Percentiles rank a stretch among this genome's conserved stretches.
These are phyloP conservation scores for Calonectria fujianensis DNA, from an alignment of 2,329 filamentous ascomycete species.

Conservation along the genomic window DNA sequence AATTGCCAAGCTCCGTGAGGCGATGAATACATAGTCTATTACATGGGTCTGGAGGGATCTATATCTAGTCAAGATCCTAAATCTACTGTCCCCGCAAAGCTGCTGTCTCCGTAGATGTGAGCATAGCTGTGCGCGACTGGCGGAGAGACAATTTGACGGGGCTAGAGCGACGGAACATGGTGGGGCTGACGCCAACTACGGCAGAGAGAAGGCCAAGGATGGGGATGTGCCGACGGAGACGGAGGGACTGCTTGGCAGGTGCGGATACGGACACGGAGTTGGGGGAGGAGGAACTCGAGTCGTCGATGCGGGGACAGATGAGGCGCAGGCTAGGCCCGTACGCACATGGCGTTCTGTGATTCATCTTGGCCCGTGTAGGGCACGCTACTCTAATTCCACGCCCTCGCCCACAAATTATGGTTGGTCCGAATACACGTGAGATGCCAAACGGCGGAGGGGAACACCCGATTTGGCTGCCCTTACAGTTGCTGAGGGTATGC, in stretches of 20 bases:
- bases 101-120: neutral
- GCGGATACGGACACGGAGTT: slow-evolving; percentile 31
- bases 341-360: neutral
- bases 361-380: neutral
- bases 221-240: slow-evolving; percentile 33
- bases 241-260: slow-evolving; percentile 8
- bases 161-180: slow-evolving; percentile 13
- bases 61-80: slow-evolving; percentile 4
- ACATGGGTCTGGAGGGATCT: slow-evolving; percentile 1
- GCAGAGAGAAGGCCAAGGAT: neutral
- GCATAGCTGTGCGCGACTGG: neutral
- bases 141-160: neutral
- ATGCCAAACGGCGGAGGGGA: neutral
- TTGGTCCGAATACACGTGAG: neutral
- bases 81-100: neutral
- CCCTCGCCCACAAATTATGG: slow-evolving; percentile 1
- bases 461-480: neutral
- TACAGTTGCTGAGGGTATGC: neutral
- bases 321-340: slow-evolving; percentile 24
- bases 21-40: neutral
- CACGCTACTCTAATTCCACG: neutral
- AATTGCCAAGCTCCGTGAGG: slow-evolving; percentile 5
- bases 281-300: neutral
- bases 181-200: neutral
- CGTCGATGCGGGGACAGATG: slow-evolving; percentile 5